phyloP scores from a whole-genome alignment of 805 yeast species.

The Suhomyces kilbournensis region DNA sequence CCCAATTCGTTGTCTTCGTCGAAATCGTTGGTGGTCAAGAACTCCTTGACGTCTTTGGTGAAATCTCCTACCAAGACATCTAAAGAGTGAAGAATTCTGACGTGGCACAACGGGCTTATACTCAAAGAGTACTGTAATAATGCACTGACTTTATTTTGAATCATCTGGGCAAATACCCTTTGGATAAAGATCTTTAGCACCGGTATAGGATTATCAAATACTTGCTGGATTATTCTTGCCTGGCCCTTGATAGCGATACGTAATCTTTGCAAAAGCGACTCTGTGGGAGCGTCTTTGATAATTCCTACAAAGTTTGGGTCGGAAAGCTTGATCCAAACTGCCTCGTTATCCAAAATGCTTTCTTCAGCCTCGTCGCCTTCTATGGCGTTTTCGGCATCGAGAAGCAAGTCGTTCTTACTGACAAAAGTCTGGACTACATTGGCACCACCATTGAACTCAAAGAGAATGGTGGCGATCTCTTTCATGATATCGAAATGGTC shows the following conservation, averaged over 20 bases:
- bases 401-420: slow-evolving; percentile 71
- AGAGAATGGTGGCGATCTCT: slow-evolving; percentile 69
- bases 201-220: slow-evolving; percentile 66
- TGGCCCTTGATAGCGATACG: slow-evolving; percentile 64
- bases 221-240: slow-evolving; percentile 67
- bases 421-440: slow-evolving; percentile 81
- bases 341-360: slow-evolving; percentile 40
- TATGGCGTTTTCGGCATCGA: slow-evolving; percentile 34
- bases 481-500: slow-evolving; percentile 70
- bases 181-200: slow-evolving; percentile 72
- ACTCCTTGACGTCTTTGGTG: slow-evolving; percentile 63
- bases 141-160: slow-evolving; percentile 53
- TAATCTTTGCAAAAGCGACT: slow-evolving; percentile 49
- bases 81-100: slow-evolving; percentile 70
- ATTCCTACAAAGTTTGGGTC: slow-evolving; percentile 54
- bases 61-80: slow-evolving; percentile 57
- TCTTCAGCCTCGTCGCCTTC: slow-evolving; percentile 19
- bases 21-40: slow-evolving; percentile 46
- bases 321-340: slow-evolving; percentile 56
- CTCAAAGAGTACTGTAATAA: slow-evolving; percentile 62
- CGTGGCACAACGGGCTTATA: slow-evolving; percentile 64
- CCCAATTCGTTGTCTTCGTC: slow-evolving; percentile 47
- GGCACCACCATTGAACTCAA: slow-evolving; percentile 80
- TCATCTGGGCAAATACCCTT: slow-evolving; percentile 71
- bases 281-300: slow-evolving; percentile 51